phyloP scores from a whole-genome alignment of 169 alveolate species.

The Perkinsus marinus region DNA sequence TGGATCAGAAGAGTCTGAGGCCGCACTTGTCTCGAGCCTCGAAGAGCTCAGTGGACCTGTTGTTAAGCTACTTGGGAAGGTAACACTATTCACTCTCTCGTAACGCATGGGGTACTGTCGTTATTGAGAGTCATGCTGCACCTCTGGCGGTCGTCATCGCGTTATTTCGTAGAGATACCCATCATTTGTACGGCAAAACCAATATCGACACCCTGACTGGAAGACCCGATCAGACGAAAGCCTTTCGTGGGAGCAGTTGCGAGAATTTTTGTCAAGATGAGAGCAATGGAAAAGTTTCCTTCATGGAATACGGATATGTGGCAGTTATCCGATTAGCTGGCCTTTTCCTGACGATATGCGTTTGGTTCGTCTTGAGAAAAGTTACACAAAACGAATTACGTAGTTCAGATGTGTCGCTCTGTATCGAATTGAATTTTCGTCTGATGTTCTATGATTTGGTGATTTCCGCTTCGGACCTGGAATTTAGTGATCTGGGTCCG shows the following conservation, averaged over 20 bases:
- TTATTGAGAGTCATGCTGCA: background rate
- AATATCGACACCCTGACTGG: background rate
- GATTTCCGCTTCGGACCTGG: too few species aligned
- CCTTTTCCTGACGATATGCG: too few species aligned
- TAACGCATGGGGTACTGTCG: too few species aligned
- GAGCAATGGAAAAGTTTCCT: background rate
- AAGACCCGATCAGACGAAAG: background rate
- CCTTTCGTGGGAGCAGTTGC: background rate
- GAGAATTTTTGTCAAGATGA: background rate
- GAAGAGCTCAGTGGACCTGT: background rate
- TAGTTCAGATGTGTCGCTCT: too few species aligned
- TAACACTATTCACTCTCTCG: background rate
- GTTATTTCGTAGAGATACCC: background rate
- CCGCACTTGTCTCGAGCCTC: background rate
- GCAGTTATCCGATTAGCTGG: too few species aligned
- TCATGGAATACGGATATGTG: too few species aligned
- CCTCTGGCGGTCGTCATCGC: background rate
- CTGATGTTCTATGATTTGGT: too few species aligned
- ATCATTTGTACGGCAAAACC: background rate
- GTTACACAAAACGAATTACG: too few species aligned
- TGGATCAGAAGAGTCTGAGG: background rate
- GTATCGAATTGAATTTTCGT: too few species aligned
- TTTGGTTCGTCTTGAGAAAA: too few species aligned
- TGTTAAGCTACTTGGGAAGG: background rate
- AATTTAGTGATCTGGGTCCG: too few species aligned